phyloP scores from a whole-genome alignment of 2,329 filamentous ascomycete species.

The Aureobasidium musti region DNA sequence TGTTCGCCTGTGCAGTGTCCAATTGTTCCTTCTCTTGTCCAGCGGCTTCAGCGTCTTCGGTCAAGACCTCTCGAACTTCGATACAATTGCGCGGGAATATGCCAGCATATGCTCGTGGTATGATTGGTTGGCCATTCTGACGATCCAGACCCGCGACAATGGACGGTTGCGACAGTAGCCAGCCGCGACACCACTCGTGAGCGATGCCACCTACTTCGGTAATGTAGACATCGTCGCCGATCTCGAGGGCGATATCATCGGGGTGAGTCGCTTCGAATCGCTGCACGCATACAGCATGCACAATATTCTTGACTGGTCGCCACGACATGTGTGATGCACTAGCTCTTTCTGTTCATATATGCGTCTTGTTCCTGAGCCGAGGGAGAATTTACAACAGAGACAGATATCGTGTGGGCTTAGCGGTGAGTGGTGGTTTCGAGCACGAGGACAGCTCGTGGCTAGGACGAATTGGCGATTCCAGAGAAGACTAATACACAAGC shows the following conservation, averaged over 20 bases:
- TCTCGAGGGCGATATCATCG: constrained; percentile 91
- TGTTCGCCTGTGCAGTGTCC: constrained; percentile 4
- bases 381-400: neutral
- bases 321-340: constrained; percentile 71
- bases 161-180: constrained; percentile 91
- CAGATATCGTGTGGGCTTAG: constrained; percentile 8
- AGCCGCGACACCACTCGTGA: constrained; percentile 91
- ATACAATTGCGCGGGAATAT: constrained; percentile 96
- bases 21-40: constrained; percentile 30
- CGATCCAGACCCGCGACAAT: constrained; percentile 88
- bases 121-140: constrained; percentile 86
- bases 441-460: constrained; percentile 3
- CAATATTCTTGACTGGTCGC: constrained; percentile 94
- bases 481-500: constrained; percentile 2
- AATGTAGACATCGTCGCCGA: constrained; percentile 97
- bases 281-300: constrained; percentile 94
- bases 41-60: constrained; percentile 55
- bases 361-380: neutral
- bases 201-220: constrained; percentile 89
- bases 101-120: constrained; percentile 96
- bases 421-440: constrained; percentile 4
- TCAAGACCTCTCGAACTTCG: constrained; percentile 88
- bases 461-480: neutral
- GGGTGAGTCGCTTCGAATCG: constrained; percentile 85
- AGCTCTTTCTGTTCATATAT: constrained; percentile 21